Conservation (phyloP, 148 eudicot species). For the Rhododendron henanense region DNA sequence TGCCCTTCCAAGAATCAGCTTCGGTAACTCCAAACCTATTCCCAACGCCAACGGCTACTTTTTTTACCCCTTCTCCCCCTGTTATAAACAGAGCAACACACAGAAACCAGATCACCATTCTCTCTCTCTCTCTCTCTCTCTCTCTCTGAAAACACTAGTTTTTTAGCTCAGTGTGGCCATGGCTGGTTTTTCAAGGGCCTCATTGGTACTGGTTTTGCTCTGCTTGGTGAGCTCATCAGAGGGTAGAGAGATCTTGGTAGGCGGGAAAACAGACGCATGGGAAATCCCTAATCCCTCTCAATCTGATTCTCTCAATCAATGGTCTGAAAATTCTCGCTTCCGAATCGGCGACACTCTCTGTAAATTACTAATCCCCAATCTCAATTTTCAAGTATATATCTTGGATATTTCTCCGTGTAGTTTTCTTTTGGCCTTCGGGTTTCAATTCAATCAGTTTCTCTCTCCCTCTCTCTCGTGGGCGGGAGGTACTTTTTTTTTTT, state of each 20-base stretch:
- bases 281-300: slow-evolving; percentile 44
- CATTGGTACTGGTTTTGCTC: slow-evolving; percentile 17
- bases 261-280: slow-evolving; percentile 61
- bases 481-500: too few relatives aligned
- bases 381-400: not conserved
- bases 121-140: not conserved
- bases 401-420: not conserved
- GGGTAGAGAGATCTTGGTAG: slow-evolving; percentile 54
- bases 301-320: slow-evolving; percentile 57
- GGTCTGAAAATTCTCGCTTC: slow-evolving; percentile 55
- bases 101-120: not conserved
- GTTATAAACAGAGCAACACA: not conserved
- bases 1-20: not conserved
- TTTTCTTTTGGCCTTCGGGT: too few relatives aligned
- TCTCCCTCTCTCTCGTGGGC: too few relatives aligned
- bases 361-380: slow-evolving; percentile 9
- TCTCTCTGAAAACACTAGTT: not conserved
- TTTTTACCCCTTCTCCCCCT: not conserved
- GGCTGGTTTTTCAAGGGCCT: slow-evolving; percentile 22
- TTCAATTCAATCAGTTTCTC: too few relatives aligned
- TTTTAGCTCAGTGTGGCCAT: not conserved
- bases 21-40: not conserved
- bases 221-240: slow-evolving; percentile 28
- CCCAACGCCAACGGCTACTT: slow-evolving; percentile 4
- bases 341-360: slow-evolving; percentile 56